Percentiles rank a stretch among this genome's conserved stretches.
Conservation (phyloP, 2,329 filamentous ascomycete species). For the Didymella pinodella region DNA sequence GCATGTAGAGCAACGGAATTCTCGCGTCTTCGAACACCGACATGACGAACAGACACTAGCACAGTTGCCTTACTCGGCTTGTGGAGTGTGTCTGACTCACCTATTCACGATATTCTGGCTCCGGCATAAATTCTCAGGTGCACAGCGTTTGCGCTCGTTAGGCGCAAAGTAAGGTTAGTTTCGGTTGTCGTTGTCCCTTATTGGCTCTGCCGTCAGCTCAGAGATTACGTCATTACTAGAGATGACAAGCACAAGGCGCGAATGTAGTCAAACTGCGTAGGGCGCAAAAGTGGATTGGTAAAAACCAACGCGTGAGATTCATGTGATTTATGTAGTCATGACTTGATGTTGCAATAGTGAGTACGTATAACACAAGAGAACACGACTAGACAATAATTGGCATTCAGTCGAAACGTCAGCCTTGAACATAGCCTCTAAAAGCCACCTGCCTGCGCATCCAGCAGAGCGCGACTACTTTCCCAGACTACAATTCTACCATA, state of each 20-base stretch:
- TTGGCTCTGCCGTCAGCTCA: not conserved
- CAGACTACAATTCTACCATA: too few relatives aligned
- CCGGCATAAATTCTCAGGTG: too few relatives aligned
- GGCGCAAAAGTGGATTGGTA: constrained; percentile 3
- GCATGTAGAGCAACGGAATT: not conserved
- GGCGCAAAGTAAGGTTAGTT: not conserved
- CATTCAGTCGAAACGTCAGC: too few relatives aligned
- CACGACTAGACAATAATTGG: not conserved
- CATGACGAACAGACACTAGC: not conserved
- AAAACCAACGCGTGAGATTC: not conserved
- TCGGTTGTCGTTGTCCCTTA: not conserved
- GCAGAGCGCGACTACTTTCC: too few relatives aligned
- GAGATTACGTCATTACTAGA: constrained; percentile 2
- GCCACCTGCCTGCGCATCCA: too few relatives aligned
- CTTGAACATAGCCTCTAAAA: too few relatives aligned
- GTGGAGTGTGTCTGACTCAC: not conserved
- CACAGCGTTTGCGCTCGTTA: too few relatives aligned
- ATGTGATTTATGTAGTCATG: too few relatives aligned
- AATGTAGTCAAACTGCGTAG: not conserved
- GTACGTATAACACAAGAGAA: not conserved
- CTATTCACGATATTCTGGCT: too few relatives aligned
- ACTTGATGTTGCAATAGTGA: too few relatives aligned
- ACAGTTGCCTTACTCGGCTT: not conserved
- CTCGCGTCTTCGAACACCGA: not conserved
- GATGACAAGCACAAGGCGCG: constrained; percentile 9